phyloP scores from a whole-genome alignment of 176 grass and related monocot genomes.

The Oryza rufipogon region DNA sequence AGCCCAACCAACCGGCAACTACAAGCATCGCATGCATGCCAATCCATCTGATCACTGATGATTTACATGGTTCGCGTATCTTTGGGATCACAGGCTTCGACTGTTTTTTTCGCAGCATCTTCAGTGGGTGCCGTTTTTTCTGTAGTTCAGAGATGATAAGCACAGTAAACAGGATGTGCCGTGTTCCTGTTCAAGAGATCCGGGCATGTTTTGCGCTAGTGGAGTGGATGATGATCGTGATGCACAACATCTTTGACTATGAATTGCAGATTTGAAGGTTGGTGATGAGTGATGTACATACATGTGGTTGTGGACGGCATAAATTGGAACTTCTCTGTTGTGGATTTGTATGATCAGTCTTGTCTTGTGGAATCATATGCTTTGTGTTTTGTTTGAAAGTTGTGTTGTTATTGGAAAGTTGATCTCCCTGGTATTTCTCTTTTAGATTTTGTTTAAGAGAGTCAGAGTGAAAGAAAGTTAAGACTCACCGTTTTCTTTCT shows the following conservation, averaged over 20 bases:
- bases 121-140: background rate
- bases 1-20: background rate
- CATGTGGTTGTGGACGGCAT: background rate
- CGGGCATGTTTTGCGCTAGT: background rate
- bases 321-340: background rate
- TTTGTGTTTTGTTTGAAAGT: background rate
- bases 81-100: background rate
- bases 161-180: background rate
- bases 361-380: background rate
- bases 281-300: background rate
- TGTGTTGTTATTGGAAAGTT: background rate
- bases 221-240: background rate
- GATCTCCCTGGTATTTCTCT: background rate
- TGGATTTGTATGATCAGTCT: background rate
- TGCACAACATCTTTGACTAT: background rate
- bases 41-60: background rate
- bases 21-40: background rate
- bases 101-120: background rate
- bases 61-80: background rate
- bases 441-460: background rate
- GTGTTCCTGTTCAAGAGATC: background rate
- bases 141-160: slow-evolving; percentile 5
- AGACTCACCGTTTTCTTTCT: too few species aligned
- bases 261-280: background rate
- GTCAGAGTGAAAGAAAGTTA: background rate